phyloP scores from a whole-genome alignment of 768 basidiomycete genomes.

The Paxillus ammoniavirescens region DNA sequence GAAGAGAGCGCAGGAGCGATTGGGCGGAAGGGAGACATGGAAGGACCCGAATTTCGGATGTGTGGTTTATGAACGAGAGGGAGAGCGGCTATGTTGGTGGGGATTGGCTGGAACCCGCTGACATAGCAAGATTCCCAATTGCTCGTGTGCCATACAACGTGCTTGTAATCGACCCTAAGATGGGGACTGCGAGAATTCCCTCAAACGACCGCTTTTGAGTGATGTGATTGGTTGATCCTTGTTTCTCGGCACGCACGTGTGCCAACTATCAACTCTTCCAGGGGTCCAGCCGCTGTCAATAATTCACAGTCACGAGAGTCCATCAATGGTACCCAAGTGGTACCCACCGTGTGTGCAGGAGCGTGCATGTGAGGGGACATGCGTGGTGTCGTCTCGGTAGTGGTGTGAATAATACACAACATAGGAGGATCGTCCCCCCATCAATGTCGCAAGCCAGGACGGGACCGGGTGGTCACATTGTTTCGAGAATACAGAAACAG shows the following conservation, averaged over 20 bases:
- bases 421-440: no score
- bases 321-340: neutral
- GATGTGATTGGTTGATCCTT: constrained; percentile 17
- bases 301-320: neutral
- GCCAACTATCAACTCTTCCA: constrained; percentile 3
- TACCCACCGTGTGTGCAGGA: no score
- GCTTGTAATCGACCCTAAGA: constrained; percentile 1
- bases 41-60: neutral
- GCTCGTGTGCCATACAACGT: constrained; percentile 27
- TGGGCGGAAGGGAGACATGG: constrained; percentile 21
- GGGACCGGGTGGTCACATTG: no score
- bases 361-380: no score
- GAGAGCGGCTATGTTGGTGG: neutral
- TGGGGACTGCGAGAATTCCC: neutral
- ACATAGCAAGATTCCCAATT: neutral
- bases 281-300: neutral
- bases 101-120: neutral
- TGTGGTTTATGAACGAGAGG: constrained; percentile 2
- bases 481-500: no score
- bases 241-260: constrained; percentile 16
- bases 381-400: no score
- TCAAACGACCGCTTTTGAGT: constrained; percentile 9
- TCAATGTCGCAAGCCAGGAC: no score
- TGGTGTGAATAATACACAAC: no score
- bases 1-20: constrained; percentile 22